Percentiles rank a stretch among this genome's conserved stretches.
phyloP scores from a whole-genome alignment of 108 stramenopile genomes.

The Aurantiochytrium sp. region DNA sequence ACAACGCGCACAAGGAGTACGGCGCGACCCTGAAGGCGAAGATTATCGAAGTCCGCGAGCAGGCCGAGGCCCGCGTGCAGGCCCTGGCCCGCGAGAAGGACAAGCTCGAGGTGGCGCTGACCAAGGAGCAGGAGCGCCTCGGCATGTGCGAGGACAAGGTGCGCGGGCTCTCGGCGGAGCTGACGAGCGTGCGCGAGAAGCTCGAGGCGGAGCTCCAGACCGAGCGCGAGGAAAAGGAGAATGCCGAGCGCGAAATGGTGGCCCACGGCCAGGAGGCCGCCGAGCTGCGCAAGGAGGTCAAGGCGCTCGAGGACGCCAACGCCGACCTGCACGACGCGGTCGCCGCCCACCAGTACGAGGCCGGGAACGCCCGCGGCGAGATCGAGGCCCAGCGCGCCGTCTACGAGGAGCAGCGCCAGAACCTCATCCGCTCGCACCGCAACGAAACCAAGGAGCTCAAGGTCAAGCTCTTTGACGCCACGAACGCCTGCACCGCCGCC shows the following conservation, averaged over 20 bases:
- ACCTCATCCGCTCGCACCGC: neutral
- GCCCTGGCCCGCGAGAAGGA: neutral
- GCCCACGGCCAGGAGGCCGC: neutral
- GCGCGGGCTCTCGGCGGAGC: neutral
- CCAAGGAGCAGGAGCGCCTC: neutral
- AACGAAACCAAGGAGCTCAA: neutral
- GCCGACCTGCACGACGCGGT: neutral
- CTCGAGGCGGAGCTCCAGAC: neutral
- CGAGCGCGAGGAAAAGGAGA: neutral
- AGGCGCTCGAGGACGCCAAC: neutral
- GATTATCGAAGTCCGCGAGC: neutral
- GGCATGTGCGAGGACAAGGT: neutral
- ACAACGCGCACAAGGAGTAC: neutral
- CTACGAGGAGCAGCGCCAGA: neutral
- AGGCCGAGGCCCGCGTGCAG: neutral
- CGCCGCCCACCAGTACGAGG: neutral
- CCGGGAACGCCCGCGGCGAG: neutral
- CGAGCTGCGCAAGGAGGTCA: neutral
- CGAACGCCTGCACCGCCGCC: neutral
- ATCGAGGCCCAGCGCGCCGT: neutral
- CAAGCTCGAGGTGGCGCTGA: neutral
- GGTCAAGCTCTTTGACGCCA: conserved; percentile 21
- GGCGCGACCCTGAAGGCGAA: neutral
- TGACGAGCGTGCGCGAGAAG: no score
- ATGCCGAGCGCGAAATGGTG: neutral